A percentile compares a stretch with the other conserved stretches of the same genome.
These are phyloP conservation scores for Bathelium albidoporum DNA, from an alignment of 495 filamentous ascomycete genomes.

Conservation along the genomic window DNA sequence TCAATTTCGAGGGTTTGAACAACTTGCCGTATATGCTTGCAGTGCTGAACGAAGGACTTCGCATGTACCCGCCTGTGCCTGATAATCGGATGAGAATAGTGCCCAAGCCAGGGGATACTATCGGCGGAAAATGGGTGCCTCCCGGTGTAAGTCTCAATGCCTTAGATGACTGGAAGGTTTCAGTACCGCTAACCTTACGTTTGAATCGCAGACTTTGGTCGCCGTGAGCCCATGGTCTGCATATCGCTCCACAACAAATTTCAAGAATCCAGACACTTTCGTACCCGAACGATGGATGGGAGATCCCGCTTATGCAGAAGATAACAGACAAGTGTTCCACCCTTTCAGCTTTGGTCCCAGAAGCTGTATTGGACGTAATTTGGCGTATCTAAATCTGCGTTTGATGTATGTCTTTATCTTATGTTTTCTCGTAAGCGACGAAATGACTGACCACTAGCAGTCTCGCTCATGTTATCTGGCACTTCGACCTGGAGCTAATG, in stretches of 20 bases:
- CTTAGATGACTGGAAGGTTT: too few relatives aligned
- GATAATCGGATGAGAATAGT: conserved; percentile 37
- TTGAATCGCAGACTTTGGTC: conserved; percentile 10
- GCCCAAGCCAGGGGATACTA: conserved; percentile 28
- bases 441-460: not conserved
- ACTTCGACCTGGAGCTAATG: conserved; percentile 20
- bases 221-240: not conserved
- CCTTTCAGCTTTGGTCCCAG: conserved; percentile 10
- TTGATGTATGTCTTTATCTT: not conserved
- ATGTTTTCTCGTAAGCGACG: not conserved
- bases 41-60: conserved; percentile 46
- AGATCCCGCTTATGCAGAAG: not conserved
- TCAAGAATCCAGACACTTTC: conserved; percentile 10
- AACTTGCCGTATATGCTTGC: conserved; percentile 46
- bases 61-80: conserved; percentile 48
- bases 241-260: conserved; percentile 2
- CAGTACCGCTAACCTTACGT: not conserved
- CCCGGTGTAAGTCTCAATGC: conserved; percentile 22
- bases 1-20: conserved; percentile 34
- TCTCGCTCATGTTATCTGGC: conserved; percentile 19
- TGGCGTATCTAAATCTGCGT: conserved; percentile 10
- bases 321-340: conserved; percentile 7
- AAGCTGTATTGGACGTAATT: conserved; percentile 9
- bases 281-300: conserved; percentile 11
- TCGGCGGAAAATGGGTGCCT: conserved; percentile 38